phyloP scores from a whole-genome alignment of 768 basidiomycete genomes.

The Agrocybe pediades region DNA sequence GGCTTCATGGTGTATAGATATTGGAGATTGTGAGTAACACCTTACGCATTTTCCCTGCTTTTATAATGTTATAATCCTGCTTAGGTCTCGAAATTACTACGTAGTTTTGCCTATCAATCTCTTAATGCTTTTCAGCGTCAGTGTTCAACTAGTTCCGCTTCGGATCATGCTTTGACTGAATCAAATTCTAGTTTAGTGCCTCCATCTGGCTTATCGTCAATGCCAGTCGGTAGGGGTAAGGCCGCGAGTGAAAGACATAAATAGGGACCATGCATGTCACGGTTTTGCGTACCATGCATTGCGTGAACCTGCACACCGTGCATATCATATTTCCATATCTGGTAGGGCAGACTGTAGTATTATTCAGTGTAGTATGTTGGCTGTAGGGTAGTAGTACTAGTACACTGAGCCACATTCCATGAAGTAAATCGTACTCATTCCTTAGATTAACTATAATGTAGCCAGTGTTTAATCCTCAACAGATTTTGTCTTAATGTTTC shows the following conservation, averaged over 20 bases:
- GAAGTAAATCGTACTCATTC: no score
- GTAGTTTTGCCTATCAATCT: not conserved
- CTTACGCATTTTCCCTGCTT: not conserved
- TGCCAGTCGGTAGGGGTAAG: not conserved
- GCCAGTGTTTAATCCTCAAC: no score
- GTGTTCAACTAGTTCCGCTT: not conserved
- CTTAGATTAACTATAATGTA: no score
- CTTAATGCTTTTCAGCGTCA: slow-evolving; percentile 1
- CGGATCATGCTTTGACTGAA: not conserved
- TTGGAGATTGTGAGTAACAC: slow-evolving; percentile 8
- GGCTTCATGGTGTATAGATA: slow-evolving; percentile 11
- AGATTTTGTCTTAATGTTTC: no score
- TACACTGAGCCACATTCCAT: no score
- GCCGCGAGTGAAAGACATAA: not conserved
- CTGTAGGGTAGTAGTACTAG: no score
- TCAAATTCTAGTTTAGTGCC: not conserved
- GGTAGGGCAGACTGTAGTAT: no score
- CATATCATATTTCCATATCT: no score
- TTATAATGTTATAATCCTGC: not conserved
- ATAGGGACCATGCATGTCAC: not conserved
- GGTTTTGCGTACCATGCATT: no score
- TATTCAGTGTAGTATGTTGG: no score
- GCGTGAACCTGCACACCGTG: no score
- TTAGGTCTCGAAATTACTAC: slow-evolving; percentile 10
- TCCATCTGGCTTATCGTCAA: not conserved